Percentiles rank a stretch among this genome's conserved stretches.
Evolutionary conservation across 108 stramenopile genomes (phyloP).

Genomic region (Skeletonema tropicum): DNA sequence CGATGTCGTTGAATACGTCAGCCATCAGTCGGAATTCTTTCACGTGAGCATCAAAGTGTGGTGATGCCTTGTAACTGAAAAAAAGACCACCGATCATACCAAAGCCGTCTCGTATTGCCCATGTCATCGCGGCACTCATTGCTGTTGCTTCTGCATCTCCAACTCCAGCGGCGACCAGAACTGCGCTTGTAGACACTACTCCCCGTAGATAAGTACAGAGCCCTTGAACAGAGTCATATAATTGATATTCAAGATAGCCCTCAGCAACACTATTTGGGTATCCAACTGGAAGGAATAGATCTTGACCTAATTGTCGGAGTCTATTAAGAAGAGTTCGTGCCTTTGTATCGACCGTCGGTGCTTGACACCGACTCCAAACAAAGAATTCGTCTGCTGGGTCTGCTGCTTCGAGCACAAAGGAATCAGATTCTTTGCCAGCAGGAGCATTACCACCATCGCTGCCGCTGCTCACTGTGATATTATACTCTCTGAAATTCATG

Average conservation of each 20-base stretch:
- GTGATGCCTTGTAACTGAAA: slow-evolving; percentile 78
- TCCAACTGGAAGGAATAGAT: background rate
- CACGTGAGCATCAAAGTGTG: slow-evolving; percentile 87
- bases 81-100: slow-evolving; percentile 91
- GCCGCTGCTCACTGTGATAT: background rate
- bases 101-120: slow-evolving; percentile 89
- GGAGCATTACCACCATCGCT: background rate
- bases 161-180: slow-evolving; percentile 88
- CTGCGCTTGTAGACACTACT: slow-evolving; percentile 83
- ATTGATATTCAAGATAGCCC: slow-evolving; percentile 88
- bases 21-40: slow-evolving; percentile 96
- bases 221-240: slow-evolving; percentile 92
- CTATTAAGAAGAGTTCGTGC: background rate
- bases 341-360: background rate
- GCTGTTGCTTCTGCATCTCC: slow-evolving; percentile 87
- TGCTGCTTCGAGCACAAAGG: background rate
- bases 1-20: slow-evolving; percentile 93
- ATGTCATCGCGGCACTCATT: slow-evolving; percentile 77
- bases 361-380: background rate
- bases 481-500: background rate
- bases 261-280: slow-evolving; percentile 74
- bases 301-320: background rate
- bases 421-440: slow-evolving; percentile 6
- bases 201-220: slow-evolving; percentile 94
- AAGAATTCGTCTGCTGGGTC: background rate